Conservation (phyloP, 140 eudicot genomes). For the Ambrosia hybrid region DNA sequence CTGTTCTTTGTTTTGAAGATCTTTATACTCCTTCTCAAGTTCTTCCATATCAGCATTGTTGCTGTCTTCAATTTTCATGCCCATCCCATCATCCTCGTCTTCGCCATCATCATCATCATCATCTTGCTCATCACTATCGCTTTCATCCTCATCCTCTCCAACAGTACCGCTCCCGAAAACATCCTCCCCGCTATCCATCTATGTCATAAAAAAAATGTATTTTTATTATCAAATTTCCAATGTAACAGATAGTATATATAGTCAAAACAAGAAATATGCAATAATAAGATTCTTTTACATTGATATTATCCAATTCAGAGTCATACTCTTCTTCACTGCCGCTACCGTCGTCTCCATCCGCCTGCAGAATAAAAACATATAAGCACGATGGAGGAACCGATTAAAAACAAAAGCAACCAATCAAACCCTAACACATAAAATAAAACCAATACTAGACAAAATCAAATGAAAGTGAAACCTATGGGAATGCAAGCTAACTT, state of each 20-base stretch:
- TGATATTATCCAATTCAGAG: constrained; percentile 27
- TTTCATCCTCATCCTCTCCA: constrained; percentile 29
- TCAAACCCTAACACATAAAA: background rate
- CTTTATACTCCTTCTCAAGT: constrained; percentile 68
- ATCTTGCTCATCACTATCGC: constrained; percentile 35
- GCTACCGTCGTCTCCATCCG: background rate
- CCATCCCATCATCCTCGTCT: constrained; percentile 27
- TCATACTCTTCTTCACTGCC: constrained; percentile 23
- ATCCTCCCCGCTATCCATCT: constrained; percentile 34
- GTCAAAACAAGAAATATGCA: constrained; percentile 7
- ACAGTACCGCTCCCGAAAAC: constrained; percentile 18
- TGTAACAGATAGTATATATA: background rate
- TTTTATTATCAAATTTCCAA: constrained; percentile 1
- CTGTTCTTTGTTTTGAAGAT: constrained; percentile 70
- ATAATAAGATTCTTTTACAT: constrained; percentile 26
- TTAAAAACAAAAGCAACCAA: background rate
- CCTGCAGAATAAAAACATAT: constrained; percentile 11
- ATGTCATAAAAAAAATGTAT: constrained; percentile 6
- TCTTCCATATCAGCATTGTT: constrained; percentile 62
- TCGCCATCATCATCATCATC: constrained; percentile 19
- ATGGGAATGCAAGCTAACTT: background rate
- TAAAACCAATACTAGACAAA: background rate
- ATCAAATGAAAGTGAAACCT: background rate
- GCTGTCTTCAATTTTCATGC: constrained; percentile 22
- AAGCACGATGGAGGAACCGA: background rate